Evolutionary conservation across 306 rosid species (phyloP), one percentile per base, ranked within the genome.

Genomic region (Vigna unguiculata): DNA sequence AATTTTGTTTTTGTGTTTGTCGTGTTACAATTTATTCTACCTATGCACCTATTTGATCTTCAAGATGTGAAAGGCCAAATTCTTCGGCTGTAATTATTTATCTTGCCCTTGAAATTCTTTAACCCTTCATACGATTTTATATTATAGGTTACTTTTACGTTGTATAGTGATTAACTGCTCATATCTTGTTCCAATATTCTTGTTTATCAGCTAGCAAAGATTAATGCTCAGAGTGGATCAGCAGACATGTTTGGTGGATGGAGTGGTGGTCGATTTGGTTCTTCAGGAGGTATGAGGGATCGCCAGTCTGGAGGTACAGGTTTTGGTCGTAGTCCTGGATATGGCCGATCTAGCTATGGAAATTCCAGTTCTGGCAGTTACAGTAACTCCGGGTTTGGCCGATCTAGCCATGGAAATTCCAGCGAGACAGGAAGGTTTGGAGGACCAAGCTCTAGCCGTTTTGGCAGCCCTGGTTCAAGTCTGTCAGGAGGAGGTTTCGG

Each of bases 201-300:
- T 78, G 71, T 81, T 84, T 73, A 83, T 77, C 91, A 96, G 99
- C 90, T 96, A 38, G 91, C 99, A 3, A 84, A 43, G 59, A 88
- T 95, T 76, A 72, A 91, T 47, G 90, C 76, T 73, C 93, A 85
- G 34, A 71, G 86, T 57, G 83, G 80, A 75, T 85, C 85, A 32
- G 69, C 68, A 47, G 87, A 82, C 55, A 86, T 86, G 85, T 83
- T 86, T 53, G 59, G 85, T 38, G 86, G 79, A 83, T 79, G 68
- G 82, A 86, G 92, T 52, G 81, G 90, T 28, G 87, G 91, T 3
- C 84, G 75, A 57, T 90, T 28, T 79, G 79, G 89, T 40, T 52
- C 81, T 49, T 77, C 1, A 48, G 90, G 88, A 76, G 81, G 81
- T 74, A 51, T 5, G 32, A 83, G 81, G 81, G 86, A 79, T 76